Evolutionary conservation across 1,284 basidiomycete genomes (phyloP), one percentile per base, ranked within the genome.

Genomic region (Puccinia triticina): DNA sequence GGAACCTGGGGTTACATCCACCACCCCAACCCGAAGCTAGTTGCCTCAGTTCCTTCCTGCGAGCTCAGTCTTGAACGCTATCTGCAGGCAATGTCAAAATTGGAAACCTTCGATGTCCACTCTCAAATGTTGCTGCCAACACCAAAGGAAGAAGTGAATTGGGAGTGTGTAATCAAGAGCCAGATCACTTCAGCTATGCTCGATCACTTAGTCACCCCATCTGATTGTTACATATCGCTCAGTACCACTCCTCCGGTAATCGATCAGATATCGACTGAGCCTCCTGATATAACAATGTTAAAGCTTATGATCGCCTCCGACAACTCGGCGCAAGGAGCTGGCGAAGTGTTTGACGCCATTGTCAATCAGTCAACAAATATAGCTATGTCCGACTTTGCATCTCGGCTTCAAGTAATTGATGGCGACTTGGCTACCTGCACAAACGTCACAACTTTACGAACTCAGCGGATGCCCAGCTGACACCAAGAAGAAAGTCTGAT

Each of bases 1-100:
- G 66, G 66, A 1, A 69, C 66, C 34, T 69, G 66, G 66, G 66
- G 66, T 0, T 69, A 69, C 34, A 46, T 69, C 37, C 66, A 69
- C 21, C 32, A 26, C 37, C 46, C 46, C 21, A 26, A 2, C 10
- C 18, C 18, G 8, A 29, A 37, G 18, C 16, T 69, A 8, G 10
- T 43, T 1, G 2, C 4, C 12, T 18, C 29, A 10, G 11, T 69
- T 3, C 4, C 29, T 10, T 7, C 21, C 21, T 26, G 21, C 5
- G 40, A 69, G n/a, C 37, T 69, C 23, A 69, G 21, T 5, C 8
- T 69, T n/a, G 37, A 43, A 43, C 1, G 11, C 3, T 43, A 32
- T 14, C 2, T 46, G 8, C 16, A 46, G 7, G 11, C 5, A 5
- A n/a, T 23, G 7, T n/a, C n/a, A 69, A 43, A 12, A n/a, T 2